Percentiles rank a stretch among this genome's conserved stretches.
Evolutionary conservation across 1,284 basidiomycete species (phyloP).

Genomic region (Polyporus tsugae): DNA sequence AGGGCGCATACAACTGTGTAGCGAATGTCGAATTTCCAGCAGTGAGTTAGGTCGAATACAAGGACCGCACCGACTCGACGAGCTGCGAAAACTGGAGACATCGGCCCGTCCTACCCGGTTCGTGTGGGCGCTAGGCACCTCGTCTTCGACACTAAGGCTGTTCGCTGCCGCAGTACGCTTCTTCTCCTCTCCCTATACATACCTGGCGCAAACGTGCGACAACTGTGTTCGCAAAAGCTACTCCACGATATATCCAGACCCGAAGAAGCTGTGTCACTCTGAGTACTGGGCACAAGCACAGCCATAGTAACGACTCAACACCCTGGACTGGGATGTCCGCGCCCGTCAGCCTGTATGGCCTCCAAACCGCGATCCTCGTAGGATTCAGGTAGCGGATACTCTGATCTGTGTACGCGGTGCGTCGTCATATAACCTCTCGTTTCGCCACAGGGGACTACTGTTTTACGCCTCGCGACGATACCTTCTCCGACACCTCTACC

Average conservation of each 20-base stretch:
- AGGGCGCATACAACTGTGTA: too few species aligned
- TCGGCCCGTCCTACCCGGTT: too few species aligned
- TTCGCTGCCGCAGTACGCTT: too few species aligned
- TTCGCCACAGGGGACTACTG: slow-evolving; percentile 36
- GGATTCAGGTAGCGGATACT: slow-evolving; percentile 9
- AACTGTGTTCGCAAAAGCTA: neutral
- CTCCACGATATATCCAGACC: neutral
- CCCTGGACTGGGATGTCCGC: neutral
- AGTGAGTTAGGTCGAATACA: too few species aligned
- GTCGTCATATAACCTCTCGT: neutral
- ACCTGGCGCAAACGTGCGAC: neutral
- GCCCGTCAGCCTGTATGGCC: slow-evolving; percentile 1
- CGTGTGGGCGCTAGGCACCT: too few species aligned
- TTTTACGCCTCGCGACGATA: slow-evolving; percentile 65
- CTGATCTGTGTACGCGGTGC: neutral
- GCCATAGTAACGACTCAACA: neutral
- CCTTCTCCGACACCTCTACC: slow-evolving; percentile 61
- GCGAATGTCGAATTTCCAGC: too few species aligned
- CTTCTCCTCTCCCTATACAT: too few species aligned
- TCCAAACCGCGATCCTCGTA: slow-evolving; percentile 7
- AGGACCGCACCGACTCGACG: too few species aligned
- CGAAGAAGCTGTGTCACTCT: neutral
- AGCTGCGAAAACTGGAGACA: too few species aligned
- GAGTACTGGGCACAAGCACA: neutral
- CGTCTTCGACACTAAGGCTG: too few species aligned